phyloP scores from a whole-genome alignment of 176 grass and related monocot genomes.

The Rhynchospora pubera region DNA sequence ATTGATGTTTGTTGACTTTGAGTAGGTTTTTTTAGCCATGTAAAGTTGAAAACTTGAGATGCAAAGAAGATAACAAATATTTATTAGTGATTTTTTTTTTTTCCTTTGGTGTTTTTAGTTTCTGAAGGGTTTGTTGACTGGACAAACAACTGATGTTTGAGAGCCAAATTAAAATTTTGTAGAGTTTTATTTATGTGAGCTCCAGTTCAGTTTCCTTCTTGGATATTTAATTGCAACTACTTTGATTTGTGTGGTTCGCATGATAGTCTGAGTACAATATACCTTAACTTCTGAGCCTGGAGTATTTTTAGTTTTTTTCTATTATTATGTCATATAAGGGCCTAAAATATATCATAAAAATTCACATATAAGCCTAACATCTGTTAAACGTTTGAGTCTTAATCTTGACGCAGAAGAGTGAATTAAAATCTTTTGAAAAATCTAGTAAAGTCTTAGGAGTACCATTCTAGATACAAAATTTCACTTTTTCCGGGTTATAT shows the following conservation, averaged over 20 bases:
- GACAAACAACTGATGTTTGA: neutral
- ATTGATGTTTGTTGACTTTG: constrained; percentile 8
- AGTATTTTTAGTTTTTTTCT: neutral
- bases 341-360: neutral
- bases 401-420: neutral
- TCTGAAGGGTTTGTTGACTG: neutral
- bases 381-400: neutral
- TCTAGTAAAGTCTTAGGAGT: neutral
- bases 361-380: neutral
- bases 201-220: too few species aligned
- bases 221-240: neutral
- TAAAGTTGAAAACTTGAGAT: constrained; percentile 20
- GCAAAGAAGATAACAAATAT: constrained; percentile 16
- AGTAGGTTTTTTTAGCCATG: constrained; percentile 22
- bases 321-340: neutral
- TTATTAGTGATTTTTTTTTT: constrained; percentile 11
- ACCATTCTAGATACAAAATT: neutral
- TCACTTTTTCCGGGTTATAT: neutral
- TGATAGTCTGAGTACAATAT: neutral
- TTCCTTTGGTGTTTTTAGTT: neutral
- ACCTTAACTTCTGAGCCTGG: neutral
- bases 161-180: neutral
- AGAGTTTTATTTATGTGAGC: neutral
- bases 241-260: neutral
- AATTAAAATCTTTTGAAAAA: neutral